These are phyloP conservation scores for Podospora pseudocomata DNA, from an alignment of 495 filamentous ascomycete species.

Conservation along the genomic window DNA sequence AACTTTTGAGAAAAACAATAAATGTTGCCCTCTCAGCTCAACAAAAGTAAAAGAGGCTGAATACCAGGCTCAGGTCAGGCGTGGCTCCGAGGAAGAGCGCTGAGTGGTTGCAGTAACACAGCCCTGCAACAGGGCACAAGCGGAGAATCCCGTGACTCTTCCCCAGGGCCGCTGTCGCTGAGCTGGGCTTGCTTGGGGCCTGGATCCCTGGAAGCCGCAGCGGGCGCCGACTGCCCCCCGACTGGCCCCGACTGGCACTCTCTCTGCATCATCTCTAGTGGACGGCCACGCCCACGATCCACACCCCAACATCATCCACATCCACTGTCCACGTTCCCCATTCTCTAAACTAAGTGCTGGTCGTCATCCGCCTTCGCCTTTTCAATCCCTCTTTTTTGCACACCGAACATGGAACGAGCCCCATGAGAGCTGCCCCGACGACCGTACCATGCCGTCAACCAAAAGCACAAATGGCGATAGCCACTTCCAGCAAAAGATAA, in stretches of 20 bases:
- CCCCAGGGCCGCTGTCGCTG: neutral
- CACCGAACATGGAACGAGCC: slow-evolving; percentile 31
- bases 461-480: slow-evolving; percentile 44
- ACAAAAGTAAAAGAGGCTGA: neutral
- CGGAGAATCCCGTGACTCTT: slow-evolving; percentile 5
- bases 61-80: neutral
- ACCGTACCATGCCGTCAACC: slow-evolving; percentile 36
- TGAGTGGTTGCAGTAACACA: neutral
- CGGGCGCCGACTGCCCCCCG: slow-evolving; percentile 5
- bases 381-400: slow-evolving; percentile 12
- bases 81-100: neutral
- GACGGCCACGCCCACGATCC: slow-evolving; percentile 3
- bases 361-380: neutral
- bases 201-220: slow-evolving; percentile 6
- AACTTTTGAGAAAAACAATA: neutral
- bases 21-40: neutral
- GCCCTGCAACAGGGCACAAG: neutral
- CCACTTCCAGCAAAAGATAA: slow-evolving; percentile 84
- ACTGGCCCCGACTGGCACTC: slow-evolving; percentile 6
- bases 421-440: slow-evolving; percentile 26
- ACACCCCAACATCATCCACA: slow-evolving; percentile 9
- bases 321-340: slow-evolving; percentile 11
- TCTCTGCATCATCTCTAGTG: neutral
- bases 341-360: slow-evolving; percentile 2
- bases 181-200: neutral